Conservation (phyloP, 169 alveolate species). For the Plasmodium knowlesi region DNA sequence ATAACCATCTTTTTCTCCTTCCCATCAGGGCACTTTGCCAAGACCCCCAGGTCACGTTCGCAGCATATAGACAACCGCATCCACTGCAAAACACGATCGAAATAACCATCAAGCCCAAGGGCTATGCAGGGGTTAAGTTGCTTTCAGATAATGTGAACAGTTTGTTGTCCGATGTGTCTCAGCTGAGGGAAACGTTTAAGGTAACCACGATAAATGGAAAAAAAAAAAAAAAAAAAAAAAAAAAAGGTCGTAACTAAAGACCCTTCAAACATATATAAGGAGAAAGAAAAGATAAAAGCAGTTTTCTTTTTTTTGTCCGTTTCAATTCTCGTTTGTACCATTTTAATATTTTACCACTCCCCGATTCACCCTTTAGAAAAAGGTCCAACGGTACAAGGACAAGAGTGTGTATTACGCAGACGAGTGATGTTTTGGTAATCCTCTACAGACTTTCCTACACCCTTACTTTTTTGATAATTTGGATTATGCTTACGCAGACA, state of each 20-base stretch:
- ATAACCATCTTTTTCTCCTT: neutral
- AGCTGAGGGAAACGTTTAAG: slow-evolving; percentile 21
- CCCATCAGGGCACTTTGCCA: slow-evolving; percentile 62
- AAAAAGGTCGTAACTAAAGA: neutral
- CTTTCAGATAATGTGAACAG: slow-evolving; percentile 53
- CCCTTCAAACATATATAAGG: neutral
- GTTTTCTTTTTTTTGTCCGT: neutral
- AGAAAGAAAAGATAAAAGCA: neutral
- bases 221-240: slow-evolving; percentile 29
- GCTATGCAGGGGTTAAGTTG: slow-evolving; percentile 69
- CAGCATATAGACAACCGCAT: slow-evolving; percentile 74
- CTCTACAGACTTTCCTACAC: neutral
- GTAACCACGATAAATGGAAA: slow-evolving; percentile 17
- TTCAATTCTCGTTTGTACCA: neutral
- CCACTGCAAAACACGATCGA: slow-evolving; percentile 67
- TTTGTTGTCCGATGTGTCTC: slow-evolving; percentile 31
- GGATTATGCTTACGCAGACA: neutral
- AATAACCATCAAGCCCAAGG: slow-evolving; percentile 66
- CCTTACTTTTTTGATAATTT: neutral
- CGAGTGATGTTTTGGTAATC: slow-evolving; percentile 2
- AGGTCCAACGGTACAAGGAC: slow-evolving; percentile 53
- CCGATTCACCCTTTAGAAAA: slow-evolving; percentile 9
- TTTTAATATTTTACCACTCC: neutral
- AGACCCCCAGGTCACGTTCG: slow-evolving; percentile 70
- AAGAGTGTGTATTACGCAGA: slow-evolving; percentile 28